Base-by-base conservation (phyloP, 495 filamentous ascomycete genomes). In the Aspergillus biplanus region DNA sequence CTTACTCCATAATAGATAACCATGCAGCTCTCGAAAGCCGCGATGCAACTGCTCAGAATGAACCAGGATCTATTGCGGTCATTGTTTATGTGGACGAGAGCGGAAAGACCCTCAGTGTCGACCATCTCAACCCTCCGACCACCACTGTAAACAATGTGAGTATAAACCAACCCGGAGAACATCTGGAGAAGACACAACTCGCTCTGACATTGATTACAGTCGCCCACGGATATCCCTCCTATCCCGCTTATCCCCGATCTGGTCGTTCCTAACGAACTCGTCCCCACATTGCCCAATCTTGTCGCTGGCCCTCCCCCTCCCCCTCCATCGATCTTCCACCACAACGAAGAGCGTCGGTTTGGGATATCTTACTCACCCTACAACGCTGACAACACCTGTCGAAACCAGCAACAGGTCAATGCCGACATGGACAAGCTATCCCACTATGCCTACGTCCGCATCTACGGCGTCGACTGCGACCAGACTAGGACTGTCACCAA, bases 381-480 rank as follows among this genome's bases (percentile, higher is more conserved):
- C 79, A 88, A 85, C 52, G 77, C 78, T 32, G 82, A 85, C 64
- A 76, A 82, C 27, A 78, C 77, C 44, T 96, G 92, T 84, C 93
- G 92, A 65, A 76, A 78, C n/a, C 75, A 81, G 56, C 72, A 74
- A 11, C 78, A 89, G 64, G 82, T 96, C 18, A 78, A 83, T 60
- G 64, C 71, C 1, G 92, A 96, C 69, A 82, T 95, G 58, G 73
- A 73, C 50, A 70, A 82, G 48, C 75, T 85, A 12, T 74, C 73
- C 5, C 69, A 71, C 7, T 91, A 87, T 75, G 72, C 80, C 12
- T 71, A 87, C 33, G 73, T 96, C 56, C 89, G 93, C 57, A 83
- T 93, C 67, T 97, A 97, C 72, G 92, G 92, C 39, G 83, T 85
- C 35, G 91, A 92, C 72, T 96, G 92, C 74, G 78, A 90, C 67